These are phyloP conservation scores for Ustilago crameri DNA, from an alignment of 1,284 basidiomycete genomes.

Conservation along the genomic window DNA sequence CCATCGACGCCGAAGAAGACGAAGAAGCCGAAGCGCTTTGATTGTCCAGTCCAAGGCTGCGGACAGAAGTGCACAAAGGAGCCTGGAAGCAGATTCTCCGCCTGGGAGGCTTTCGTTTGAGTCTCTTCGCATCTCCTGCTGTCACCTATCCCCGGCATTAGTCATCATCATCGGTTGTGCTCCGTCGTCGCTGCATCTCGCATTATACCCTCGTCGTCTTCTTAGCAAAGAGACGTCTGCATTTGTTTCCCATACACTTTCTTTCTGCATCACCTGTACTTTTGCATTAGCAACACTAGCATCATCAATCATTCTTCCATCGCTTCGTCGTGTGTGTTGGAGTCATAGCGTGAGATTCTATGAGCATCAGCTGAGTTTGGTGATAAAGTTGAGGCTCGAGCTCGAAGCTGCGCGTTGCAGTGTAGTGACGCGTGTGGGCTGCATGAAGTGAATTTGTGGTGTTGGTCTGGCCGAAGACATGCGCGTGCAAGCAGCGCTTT, in stretches of 20 bases:
- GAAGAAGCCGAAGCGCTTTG: conserved; percentile 47
- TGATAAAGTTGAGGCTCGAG: neutral
- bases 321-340: neutral
- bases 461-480: conserved; percentile 11
- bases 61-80: conserved; percentile 56
- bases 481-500: conserved; percentile 4
- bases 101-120: conserved; percentile 35
- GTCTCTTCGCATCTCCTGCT: neutral
- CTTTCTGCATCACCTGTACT: conserved; percentile 27
- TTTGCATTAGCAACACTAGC: conserved; percentile 11
- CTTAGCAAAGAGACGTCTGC: neutral
- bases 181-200: conserved; percentile 1
- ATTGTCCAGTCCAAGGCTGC: conserved; percentile 59
- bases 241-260: neutral
- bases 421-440: conserved; percentile 12
- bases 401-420: neutral
- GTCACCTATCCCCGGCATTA: no score
- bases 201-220: conserved; percentile 4
- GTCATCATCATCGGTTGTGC: neutral
- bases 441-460: conserved; percentile 10
- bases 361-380: neutral
- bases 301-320: neutral
- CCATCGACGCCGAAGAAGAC: conserved; percentile 14
- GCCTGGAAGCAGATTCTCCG: conserved; percentile 40
- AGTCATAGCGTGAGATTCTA: neutral